Evolutionary conservation across 768 basidiomycete species (phyloP), one percentile per base, ranked within the genome.

Genomic region (Tylopilus plumbeoviolaceoides): DNA sequence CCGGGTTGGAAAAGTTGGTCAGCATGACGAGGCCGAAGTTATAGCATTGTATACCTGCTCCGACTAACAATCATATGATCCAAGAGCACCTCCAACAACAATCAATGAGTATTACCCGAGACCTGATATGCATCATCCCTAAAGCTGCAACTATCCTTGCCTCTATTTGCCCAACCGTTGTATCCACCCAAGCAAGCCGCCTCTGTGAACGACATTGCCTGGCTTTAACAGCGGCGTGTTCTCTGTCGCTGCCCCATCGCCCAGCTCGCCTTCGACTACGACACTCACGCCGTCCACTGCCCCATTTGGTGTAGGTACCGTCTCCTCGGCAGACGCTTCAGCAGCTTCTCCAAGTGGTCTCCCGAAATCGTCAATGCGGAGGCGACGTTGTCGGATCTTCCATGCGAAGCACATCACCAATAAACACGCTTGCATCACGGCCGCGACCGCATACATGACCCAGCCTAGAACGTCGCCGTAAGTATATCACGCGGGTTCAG

Each of bases 281-380:
- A 67, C 44, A 11, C 50, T 63, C 43, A 67, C 50, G 0, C 17
- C 18, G 28, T 46, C 43, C 35, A 54, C 62, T 36, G 54, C 62
- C 18, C 57, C 52, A 21, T 30, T 38, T 3, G 53, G 48, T 12
- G 41, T 42, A 20, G 9, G 10, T n/a, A 18, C 25, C 14, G 25
- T 20, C 20, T 11, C 52, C 9, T 44, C 49, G 11, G 20, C 27
- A 15, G 21, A 14, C 11, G 31, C 25, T 11, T 54, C 36, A 4
- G 6, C 15, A 27, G n/a, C 42, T 35, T 53, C 53, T 9, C 41
- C 54, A 5, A 81, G 64, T 0, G 84, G 79, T 36, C 78, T 75
- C 1, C 95, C 95, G 62, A 97, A 98, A 70, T 98, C 95, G 64
- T 98, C 91, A 46, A 98, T 80, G 15, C 82, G 81, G 17, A 91